These are phyloP conservation scores for Zygoascus bituminiphila DNA, from an alignment of 805 yeast genomes.

Conservation along the genomic window DNA sequence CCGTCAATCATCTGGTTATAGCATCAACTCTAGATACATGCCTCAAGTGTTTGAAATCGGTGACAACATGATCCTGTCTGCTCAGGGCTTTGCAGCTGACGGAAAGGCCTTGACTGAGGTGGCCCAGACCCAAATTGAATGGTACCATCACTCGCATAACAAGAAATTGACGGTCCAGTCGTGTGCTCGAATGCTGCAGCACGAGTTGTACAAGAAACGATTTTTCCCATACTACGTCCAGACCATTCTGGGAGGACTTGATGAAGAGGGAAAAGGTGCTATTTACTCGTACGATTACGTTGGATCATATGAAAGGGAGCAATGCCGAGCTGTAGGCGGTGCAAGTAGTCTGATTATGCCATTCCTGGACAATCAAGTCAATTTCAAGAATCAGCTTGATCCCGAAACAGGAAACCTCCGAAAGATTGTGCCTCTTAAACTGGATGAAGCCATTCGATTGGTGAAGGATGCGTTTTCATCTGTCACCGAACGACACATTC, in stretches of 20 bases:
- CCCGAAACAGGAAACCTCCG: slow-evolving; percentile 69
- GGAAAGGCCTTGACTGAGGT: slow-evolving; percentile 75
- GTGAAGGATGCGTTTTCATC: slow-evolving; percentile 93
- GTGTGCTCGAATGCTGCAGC: slow-evolving; percentile 89
- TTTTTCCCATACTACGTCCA: slow-evolving; percentile 96
- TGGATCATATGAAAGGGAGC: slow-evolving; percentile 95
- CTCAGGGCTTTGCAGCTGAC: slow-evolving; percentile 96
- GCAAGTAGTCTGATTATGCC: slow-evolving; percentile 97
- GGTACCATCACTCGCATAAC: slow-evolving; percentile 90
- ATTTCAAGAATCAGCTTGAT: slow-evolving; percentile 84
- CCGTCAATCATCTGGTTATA: slow-evolving; percentile 90
- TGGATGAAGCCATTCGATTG: slow-evolving; percentile 79
- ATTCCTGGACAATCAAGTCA: slow-evolving; percentile 93
- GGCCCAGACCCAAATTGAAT: slow-evolving; percentile 44
- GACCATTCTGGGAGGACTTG: slow-evolving; percentile 90
- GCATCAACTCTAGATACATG: slow-evolving; percentile 86
- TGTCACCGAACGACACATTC: slow-evolving; percentile 97
- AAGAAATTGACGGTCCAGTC: slow-evolving; percentile 58
- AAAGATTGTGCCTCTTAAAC: slow-evolving; percentile 48
- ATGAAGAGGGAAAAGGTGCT: slow-evolving; percentile 85
- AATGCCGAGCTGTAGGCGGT: slow-evolving; percentile 96
- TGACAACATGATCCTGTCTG: slow-evolving; percentile 77
- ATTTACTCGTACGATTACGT: slow-evolving; percentile 96
- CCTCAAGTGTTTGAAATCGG: slow-evolving; percentile 87
- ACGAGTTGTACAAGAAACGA: slow-evolving; percentile 81